Evolutionary conservation across 768 basidiomycete species (phyloP).

Genomic region (Cubamyces lactineus): DNA sequence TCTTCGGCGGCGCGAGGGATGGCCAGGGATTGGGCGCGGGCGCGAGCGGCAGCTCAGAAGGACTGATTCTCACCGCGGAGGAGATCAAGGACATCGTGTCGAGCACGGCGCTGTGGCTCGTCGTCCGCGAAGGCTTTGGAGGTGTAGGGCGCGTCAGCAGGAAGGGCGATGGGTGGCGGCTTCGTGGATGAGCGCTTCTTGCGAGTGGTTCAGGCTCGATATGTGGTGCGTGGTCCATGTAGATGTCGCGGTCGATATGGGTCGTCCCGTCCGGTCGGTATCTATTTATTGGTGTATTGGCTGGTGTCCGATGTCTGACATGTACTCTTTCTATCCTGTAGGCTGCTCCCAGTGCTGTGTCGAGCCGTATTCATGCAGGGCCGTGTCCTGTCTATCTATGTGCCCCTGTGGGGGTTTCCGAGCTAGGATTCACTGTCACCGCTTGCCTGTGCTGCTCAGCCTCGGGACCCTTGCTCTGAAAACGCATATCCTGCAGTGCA

Average conservation of each 20-base stretch:
- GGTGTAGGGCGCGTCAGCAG: conserved; percentile 80
- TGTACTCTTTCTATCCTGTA: not conserved
- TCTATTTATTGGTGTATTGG: not conserved
- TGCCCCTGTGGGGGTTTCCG: not conserved
- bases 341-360: conserved; percentile 2
- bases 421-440: too few relatives aligned
- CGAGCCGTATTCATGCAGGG: conserved; percentile 8
- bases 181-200: conserved; percentile 50
- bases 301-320: too few relatives aligned
- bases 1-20: conserved; percentile 15
- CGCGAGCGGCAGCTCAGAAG: conserved; percentile 31
- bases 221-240: not conserved
- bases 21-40: conserved; percentile 12
- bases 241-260: too few relatives aligned
- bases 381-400: not conserved
- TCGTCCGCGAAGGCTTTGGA: conserved; percentile 91
- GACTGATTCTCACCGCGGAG: conserved; percentile 77
- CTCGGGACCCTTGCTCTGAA: too few relatives aligned
- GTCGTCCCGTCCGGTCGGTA: too few relatives aligned
- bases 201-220: not conserved
- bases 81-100: conserved; percentile 93
- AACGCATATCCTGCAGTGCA: too few relatives aligned
- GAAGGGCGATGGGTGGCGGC: conserved; percentile 81
- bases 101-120: conserved; percentile 87
- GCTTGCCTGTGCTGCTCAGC: too few relatives aligned